Base-by-base conservation (phyloP, 116 monocot species). In the Iris pallida region DNA sequence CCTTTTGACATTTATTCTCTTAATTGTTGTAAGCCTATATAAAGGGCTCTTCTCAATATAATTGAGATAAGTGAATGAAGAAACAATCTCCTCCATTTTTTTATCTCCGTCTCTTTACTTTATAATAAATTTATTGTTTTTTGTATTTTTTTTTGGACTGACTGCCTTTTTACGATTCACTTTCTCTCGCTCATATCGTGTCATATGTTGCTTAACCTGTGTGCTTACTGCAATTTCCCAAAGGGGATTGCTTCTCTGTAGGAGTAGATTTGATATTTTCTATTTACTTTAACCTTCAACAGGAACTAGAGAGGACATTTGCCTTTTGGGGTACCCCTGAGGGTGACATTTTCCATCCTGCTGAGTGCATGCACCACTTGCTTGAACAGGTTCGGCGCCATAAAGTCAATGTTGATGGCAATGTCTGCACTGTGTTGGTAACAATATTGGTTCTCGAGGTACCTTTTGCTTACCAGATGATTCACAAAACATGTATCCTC, bases 381-480 rank as follows among this genome's bases (percentile, higher is more conserved):
- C 81, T 88, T 42, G 88, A 88, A 42, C 76, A 76, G 71, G 82
- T 88, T 57, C 81, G 88, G 16, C 88, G 75, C 17, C 71, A 88
- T 55, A 84, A 60, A 79, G 81, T 88, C 16, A 88, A 85, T 59
- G 56, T 88, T 65, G 88, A 88, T 74, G 82, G 88, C 19, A 82
- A 79, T 68, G 68, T 88, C 61, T 88, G 88, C 71, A 88, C 85
- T 14, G 88, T 88, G 47, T 6, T 88, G 73, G 82, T 88, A 4
- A 88, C 84, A 11, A 85, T 79, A 58, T 68, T 88, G 71, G 88
- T 88, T 51, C 81, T 88, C n/a, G 82, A 88, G 88, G 88, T 88
- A 81, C 53, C 4, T 44, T 47, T 63, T 57, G 14, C 10, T 68
- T 61, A 41, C 20, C 7, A 53, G 17, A 42, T 42, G 51, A 71